Evolutionary conservation across 768 basidiomycete species (phyloP), one percentile per base, ranked within the genome.

Genomic region (Roridomyces roridus): DNA sequence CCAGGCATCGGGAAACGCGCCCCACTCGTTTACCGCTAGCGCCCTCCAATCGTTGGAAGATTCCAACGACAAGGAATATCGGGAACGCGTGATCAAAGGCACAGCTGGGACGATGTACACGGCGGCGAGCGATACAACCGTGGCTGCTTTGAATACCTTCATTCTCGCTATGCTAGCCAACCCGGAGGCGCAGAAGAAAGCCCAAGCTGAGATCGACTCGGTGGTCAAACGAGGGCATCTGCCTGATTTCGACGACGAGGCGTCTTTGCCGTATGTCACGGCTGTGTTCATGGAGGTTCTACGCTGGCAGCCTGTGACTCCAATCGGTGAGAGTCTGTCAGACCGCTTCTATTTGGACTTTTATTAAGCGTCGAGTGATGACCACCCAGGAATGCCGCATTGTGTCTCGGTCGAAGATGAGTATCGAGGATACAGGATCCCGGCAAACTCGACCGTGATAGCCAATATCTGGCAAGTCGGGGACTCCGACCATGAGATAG

Each of bases 201-300:
- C 72, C 6, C 77, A 77, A 55, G 69, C 60, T 0, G 77, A 80
- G 55, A 65, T 80, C 12, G 78, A 79, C 40, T 24, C 57, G 5
- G 70, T 76, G 10, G 60, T 75, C 24, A 72, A 72, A 1, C 45
- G 51, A 4, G 68, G 65, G 18, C 69, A 77, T 6, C 65, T 80
- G 28, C 78, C 78, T 2, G 66, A 61, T 8, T 62, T 73, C 28
- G 67, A 64, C 18, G 78, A 78, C 51, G 59, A 68, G 9, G 56
- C 55, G 7, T 36, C 60, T 17, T 62, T 79, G 6, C 75, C 76
- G 0, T 79, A 74, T 45, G 55, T 75, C n/a, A 65, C 67, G 15
- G 75, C 74, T 1, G 46, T 73, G 2, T 65, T 77, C 35, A 74
- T 71, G 51, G 78, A 79, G 57, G 59, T 68, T 7, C 58, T 72